Evolutionary conservation across 2,329 filamentous ascomycete species (phyloP).

Genomic region (Penicillium freii): DNA sequence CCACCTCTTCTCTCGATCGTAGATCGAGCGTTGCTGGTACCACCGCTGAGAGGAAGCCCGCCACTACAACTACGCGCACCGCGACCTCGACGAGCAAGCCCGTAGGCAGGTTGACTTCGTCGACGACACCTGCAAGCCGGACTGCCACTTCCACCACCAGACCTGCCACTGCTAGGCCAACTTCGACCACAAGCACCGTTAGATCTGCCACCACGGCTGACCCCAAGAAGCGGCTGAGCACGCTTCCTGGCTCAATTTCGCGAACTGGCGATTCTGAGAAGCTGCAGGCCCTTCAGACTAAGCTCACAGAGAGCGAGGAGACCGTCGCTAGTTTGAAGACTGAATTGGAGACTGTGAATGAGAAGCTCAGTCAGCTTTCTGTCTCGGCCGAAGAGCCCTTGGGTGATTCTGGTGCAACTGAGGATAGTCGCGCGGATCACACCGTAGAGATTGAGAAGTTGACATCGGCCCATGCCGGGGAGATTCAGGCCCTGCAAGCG

Average conservation of each 20-base stretch:
- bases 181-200: constrained; percentile 24
- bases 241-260: constrained; percentile 28
- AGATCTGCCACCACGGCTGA: constrained; percentile 25
- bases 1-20: constrained; percentile 35
- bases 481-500: constrained; percentile 32
- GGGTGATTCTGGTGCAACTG: constrained; percentile 22
- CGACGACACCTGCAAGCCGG: constrained; percentile 26
- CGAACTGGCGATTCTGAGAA: constrained; percentile 35
- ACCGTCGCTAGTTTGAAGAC: constrained; percentile 34
- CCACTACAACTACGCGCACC: constrained; percentile 22
- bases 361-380: constrained; percentile 36
- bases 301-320: constrained; percentile 39
- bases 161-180: constrained; percentile 20
- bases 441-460: constrained; percentile 35
- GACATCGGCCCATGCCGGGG: constrained; percentile 32
- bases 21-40: constrained; percentile 40
- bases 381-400: constrained; percentile 26
- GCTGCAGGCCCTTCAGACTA: constrained; percentile 34
- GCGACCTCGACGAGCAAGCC: constrained; percentile 26
- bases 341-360: constrained; percentile 36
- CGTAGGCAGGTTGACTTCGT: constrained; percentile 24
- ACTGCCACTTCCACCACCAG: constrained; percentile 27
- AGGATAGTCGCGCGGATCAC: constrained; percentile 33
- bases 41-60: constrained; percentile 33
- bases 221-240: constrained; percentile 40